phyloP scores from a whole-genome alignment of 2,329 filamentous ascomycete genomes.

The Ophiostoma tasmaniense region DNA sequence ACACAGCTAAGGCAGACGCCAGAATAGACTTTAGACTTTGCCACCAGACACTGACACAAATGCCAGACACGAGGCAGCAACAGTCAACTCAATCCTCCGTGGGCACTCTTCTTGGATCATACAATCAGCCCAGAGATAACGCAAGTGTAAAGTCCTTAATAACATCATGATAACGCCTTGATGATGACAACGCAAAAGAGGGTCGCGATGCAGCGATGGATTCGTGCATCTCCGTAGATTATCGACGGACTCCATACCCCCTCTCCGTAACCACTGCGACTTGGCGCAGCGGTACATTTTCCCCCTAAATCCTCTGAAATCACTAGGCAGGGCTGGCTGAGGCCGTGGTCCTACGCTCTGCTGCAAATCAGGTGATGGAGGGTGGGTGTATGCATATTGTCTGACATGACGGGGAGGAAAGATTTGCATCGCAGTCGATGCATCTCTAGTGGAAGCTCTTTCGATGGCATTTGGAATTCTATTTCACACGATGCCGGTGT shows the following conservation, averaged over 20 bases:
- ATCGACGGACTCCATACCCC: conserved; percentile 5
- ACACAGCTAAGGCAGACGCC: neutral
- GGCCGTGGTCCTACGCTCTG: neutral
- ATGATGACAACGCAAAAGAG: neutral
- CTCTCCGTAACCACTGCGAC: neutral
- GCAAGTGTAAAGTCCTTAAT: neutral
- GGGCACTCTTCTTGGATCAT: neutral
- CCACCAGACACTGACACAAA: neutral
- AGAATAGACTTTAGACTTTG: neutral
- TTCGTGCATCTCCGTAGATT: neutral
- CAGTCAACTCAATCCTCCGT: neutral
- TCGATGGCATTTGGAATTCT: no score
- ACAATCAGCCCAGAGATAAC: neutral
- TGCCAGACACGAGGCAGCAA: neutral
- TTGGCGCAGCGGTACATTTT: neutral
- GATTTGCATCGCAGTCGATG: neutral
- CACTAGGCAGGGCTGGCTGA: neutral
- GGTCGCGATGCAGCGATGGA: neutral
- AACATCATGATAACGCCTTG: conserved; percentile 6
- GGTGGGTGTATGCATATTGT: neutral
- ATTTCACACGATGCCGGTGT: no score
- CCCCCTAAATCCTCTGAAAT: neutral
- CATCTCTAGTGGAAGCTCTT: neutral
- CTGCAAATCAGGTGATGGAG: neutral
- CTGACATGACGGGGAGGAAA: neutral